Conservation (phyloP, 306 rosid genomes). For the Mimosa bimucronata region DNA sequence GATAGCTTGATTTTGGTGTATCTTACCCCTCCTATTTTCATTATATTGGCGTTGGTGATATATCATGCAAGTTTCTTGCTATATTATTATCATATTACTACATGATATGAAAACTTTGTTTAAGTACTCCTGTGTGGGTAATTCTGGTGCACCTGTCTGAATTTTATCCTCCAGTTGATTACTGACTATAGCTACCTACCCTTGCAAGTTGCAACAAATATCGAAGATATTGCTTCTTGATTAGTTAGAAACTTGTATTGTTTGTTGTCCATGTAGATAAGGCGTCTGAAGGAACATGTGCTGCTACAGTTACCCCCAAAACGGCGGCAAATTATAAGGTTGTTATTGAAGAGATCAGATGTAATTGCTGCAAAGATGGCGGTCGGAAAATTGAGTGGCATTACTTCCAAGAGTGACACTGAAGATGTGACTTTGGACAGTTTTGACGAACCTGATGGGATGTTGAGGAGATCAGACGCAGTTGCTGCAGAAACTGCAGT, state of each 20-base stretch:
- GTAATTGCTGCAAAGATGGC: slow-evolving; percentile 80
- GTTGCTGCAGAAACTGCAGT: slow-evolving; percentile 72
- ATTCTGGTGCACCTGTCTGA: neutral
- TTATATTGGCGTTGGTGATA: neutral
- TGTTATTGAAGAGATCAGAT: slow-evolving; percentile 73
- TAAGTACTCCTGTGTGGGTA: neutral
- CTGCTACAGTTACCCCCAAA: slow-evolving; percentile 87
- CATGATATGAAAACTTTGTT: slow-evolving; percentile 16
- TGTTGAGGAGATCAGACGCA: slow-evolving; percentile 68
- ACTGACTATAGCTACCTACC: neutral
- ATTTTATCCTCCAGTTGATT: slow-evolving; percentile 16
- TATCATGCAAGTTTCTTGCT: neutral
- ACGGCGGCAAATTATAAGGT: slow-evolving; percentile 84
- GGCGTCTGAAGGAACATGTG: slow-evolving; percentile 93
- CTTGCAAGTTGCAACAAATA: neutral
- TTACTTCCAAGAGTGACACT: slow-evolving; percentile 41
- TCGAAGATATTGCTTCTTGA: slow-evolving; percentile 24
- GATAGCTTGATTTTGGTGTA: slow-evolving; percentile 7
- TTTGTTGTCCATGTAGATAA: slow-evolving; percentile 62
- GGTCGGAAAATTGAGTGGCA: slow-evolving; percentile 44
- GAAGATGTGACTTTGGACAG: slow-evolving; percentile 48
- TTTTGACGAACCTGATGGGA: slow-evolving; percentile 55
- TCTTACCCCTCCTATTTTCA: neutral
- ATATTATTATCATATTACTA: neutral
- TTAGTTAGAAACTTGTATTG: slow-evolving; percentile 28